Percentiles rank a stretch among this genome's conserved stretches.
phyloP scores from a whole-genome alignment of 2,329 filamentous ascomycete species.

The Pseudocercospora eumusae region DNA sequence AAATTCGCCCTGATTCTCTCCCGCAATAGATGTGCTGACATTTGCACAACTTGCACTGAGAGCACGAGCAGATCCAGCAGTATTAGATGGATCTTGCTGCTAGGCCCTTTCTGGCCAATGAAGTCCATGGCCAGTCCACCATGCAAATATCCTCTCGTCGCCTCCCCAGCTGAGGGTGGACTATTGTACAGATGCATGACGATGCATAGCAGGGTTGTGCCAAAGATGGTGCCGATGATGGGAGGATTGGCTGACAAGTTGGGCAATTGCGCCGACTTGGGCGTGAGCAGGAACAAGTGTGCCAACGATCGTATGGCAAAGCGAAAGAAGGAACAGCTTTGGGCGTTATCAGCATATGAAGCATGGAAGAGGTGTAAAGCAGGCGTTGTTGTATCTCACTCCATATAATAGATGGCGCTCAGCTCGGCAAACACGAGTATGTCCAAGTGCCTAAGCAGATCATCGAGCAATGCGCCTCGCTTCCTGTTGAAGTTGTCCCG shows the following conservation, averaged over 20 bases:
- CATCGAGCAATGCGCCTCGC: slow-evolving; percentile 54
- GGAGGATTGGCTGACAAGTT: slow-evolving; percentile 52
- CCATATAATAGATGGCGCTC: slow-evolving; percentile 63
- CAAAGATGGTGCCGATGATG: slow-evolving; percentile 56
- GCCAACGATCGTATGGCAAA: slow-evolving; percentile 57
- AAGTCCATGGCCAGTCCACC: slow-evolving; percentile 66
- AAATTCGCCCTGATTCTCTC: slow-evolving; percentile 48
- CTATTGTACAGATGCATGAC: slow-evolving; percentile 52
- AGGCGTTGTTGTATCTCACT: slow-evolving; percentile 53
- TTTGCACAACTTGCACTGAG: slow-evolving; percentile 58
- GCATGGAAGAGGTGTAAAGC: background rate
- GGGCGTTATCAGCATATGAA: slow-evolving; percentile 22
- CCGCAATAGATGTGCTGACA: slow-evolving; percentile 57
- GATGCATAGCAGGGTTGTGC: slow-evolving; percentile 58
- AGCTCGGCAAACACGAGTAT: slow-evolving; percentile 63
- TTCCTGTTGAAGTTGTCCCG: slow-evolving; percentile 43
- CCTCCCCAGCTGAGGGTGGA: slow-evolving; percentile 49
- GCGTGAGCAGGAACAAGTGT: slow-evolving; percentile 61
- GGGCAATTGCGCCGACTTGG: slow-evolving; percentile 56
- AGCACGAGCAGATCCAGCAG: slow-evolving; percentile 57
- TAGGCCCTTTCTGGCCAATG: slow-evolving; percentile 61
- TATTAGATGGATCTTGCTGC: slow-evolving; percentile 55
- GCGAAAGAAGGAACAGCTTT: slow-evolving; percentile 57
- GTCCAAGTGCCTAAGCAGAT: slow-evolving; percentile 60
- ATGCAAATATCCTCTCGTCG: slow-evolving; percentile 58